Conservation (phyloP, 2,329 filamentous ascomycete genomes). For the Arthroderma sp. region DNA sequence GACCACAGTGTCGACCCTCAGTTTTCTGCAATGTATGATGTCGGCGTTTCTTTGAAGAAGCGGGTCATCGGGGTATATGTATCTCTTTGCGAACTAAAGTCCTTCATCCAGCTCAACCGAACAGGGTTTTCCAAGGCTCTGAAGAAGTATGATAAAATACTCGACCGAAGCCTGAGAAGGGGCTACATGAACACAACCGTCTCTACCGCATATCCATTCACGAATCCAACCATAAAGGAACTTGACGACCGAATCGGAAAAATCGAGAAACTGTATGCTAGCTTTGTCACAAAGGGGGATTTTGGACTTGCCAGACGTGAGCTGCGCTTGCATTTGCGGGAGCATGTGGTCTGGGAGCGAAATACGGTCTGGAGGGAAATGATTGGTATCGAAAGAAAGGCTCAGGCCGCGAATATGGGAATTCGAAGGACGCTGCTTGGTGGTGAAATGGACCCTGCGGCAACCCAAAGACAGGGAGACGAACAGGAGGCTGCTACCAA, state of each 20-base stretch:
- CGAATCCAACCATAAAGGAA: constrained; percentile 52
- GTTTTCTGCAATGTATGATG: constrained; percentile 54
- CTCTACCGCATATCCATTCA: constrained; percentile 69
- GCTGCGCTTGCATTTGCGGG: constrained; percentile 74
- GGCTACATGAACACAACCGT: constrained; percentile 64
- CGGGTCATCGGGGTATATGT: constrained; percentile 79
- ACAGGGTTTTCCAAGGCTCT: constrained; percentile 93
- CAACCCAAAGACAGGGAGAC: constrained; percentile 71
- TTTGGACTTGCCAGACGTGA: constrained; percentile 65
- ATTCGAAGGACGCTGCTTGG: constrained; percentile 66
- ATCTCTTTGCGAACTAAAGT: constrained; percentile 85
- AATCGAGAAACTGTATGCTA: constrained; percentile 69
- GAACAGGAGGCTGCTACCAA: constrained; percentile 54
- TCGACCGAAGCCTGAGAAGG: constrained; percentile 67
- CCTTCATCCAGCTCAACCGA: constrained; percentile 88
- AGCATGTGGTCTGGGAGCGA: constrained; percentile 97
- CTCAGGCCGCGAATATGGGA: constrained; percentile 84
- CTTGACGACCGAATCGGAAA: constrained; percentile 59
- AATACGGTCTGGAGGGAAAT: constrained; percentile 99
- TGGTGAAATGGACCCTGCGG: constrained; percentile 52
- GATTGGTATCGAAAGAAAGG: constrained; percentile 92
- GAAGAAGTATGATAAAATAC: constrained; percentile 97
- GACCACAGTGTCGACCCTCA: constrained; percentile 55
- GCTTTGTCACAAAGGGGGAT: constrained; percentile 72
- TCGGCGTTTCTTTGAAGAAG: constrained; percentile 81